phyloP scores from a whole-genome alignment of 371 early-diverging fungal species.

The Amoeboradix gromovi region DNA sequence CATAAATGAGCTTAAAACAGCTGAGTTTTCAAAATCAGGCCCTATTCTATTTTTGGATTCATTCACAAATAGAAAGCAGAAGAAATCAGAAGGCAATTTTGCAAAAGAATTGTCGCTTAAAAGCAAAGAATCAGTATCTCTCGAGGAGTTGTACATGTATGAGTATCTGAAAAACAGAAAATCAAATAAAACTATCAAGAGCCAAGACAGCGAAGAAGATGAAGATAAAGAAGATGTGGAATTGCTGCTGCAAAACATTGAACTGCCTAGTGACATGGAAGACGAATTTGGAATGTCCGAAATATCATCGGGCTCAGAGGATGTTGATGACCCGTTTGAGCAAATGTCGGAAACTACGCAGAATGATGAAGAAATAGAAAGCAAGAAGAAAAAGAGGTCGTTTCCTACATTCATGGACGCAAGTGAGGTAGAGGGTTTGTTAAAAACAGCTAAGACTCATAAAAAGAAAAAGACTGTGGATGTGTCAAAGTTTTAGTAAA shows the following conservation, averaged over 20 bases:
- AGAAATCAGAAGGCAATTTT: neutral
- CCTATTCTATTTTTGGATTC: neutral
- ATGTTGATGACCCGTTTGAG: neutral
- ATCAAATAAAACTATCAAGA: neutral
- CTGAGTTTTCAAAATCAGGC: neutral
- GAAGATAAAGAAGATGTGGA: neutral
- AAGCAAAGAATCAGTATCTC: no score
- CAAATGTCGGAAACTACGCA: neutral
- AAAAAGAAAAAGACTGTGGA: neutral
- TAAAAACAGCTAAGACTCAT: neutral
- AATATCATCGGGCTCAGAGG: neutral
- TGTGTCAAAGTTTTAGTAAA: neutral
- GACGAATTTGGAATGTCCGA: neutral
- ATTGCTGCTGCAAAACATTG: neutral
- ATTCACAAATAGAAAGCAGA: neutral
- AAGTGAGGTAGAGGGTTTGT: neutral
- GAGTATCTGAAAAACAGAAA: neutral
- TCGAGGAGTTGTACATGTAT: neutral
- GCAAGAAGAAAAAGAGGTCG: neutral
- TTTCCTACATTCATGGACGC: neutral
- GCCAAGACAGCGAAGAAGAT: neutral
- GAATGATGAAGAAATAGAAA: no score
- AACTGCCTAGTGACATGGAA: neutral
- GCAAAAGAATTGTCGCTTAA: neutral
- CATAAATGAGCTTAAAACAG: neutral